These are phyloP conservation scores for Penstemon eatonii DNA, from an alignment of 257 asterid species.

Conservation along the genomic window DNA sequence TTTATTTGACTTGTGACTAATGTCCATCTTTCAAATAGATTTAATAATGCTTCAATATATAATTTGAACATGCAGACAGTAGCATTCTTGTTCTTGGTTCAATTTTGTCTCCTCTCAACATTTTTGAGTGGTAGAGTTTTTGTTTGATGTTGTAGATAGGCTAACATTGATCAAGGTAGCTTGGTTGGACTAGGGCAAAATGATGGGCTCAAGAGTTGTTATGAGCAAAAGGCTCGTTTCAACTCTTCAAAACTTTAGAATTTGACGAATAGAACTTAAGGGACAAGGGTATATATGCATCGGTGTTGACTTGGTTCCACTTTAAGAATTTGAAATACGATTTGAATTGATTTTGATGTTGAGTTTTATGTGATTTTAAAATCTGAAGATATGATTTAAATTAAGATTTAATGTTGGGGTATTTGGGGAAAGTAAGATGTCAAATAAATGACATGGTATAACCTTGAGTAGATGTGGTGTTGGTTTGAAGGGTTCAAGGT, in stretches of 20 bases:
- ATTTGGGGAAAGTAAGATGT: neutral
- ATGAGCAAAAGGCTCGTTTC: neutral
- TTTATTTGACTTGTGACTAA: neutral
- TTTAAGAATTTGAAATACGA: neutral
- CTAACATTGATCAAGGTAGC: neutral
- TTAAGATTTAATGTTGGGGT: no score
- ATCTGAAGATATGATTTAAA: no score
- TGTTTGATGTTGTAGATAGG: neutral
- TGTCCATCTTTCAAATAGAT: neutral
- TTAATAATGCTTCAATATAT: neutral
- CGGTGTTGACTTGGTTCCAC: no score
- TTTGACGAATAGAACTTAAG: no score
- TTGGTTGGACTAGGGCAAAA: no score
- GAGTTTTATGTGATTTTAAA: no score
- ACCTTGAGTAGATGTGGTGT: no score
- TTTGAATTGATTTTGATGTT: neutral
- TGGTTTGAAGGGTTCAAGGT: no score
- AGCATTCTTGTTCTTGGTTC: neutral
- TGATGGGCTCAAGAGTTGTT: neutral
- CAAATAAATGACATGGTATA: neutral
- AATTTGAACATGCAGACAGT: neutral
- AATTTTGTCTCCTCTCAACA: neutral
- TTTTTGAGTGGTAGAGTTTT: neutral
- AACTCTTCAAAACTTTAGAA: no score
- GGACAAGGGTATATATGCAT: no score